phyloP scores from a whole-genome alignment of 108 stramenopile species.

The Fragilaria crotonensis region DNA sequence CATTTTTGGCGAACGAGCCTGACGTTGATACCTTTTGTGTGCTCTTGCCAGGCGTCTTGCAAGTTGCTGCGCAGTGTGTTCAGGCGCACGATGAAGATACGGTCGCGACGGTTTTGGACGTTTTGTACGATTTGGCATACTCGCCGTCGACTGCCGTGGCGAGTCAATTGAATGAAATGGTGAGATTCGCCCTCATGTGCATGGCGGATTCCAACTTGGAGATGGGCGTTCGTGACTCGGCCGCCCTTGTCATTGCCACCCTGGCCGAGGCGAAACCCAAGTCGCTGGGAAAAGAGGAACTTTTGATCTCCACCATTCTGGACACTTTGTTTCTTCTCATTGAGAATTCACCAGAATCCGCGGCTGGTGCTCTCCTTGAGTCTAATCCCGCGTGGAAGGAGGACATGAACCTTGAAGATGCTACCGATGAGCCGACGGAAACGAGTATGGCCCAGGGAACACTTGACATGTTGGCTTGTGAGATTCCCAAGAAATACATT shows the following conservation, averaged over 20 bases:
- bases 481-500: constrained; percentile 92
- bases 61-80: constrained; percentile 65
- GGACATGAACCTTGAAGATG: constrained; percentile 63
- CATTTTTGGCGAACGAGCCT: constrained; percentile 65
- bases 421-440: constrained; percentile 74
- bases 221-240: constrained; percentile 79
- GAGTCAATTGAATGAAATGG: constrained; percentile 53
- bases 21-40: constrained; percentile 61
- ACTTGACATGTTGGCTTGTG: constrained; percentile 92
- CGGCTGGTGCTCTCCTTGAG: constrained; percentile 90
- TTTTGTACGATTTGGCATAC: constrained; percentile 81
- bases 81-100: constrained; percentile 66
- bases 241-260: constrained; percentile 82
- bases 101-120: constrained; percentile 75
- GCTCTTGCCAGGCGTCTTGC: constrained; percentile 69
- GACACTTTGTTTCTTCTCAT: constrained; percentile 84
- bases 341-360: constrained; percentile 77
- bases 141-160: constrained; percentile 45
- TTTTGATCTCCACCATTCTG: constrained; percentile 52
- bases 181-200: constrained; percentile 56
- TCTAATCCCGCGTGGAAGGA: constrained; percentile 83
- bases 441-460: constrained; percentile 93
- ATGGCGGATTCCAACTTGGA: constrained; percentile 55
- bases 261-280: constrained; percentile 91
- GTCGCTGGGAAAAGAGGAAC: constrained; percentile 76